A percentile compares a stretch with the other conserved stretches of the same genome.
These are phyloP conservation scores for Platismatia glauca DNA, from an alignment of 495 filamentous ascomycete genomes.

Conservation along the genomic window DNA sequence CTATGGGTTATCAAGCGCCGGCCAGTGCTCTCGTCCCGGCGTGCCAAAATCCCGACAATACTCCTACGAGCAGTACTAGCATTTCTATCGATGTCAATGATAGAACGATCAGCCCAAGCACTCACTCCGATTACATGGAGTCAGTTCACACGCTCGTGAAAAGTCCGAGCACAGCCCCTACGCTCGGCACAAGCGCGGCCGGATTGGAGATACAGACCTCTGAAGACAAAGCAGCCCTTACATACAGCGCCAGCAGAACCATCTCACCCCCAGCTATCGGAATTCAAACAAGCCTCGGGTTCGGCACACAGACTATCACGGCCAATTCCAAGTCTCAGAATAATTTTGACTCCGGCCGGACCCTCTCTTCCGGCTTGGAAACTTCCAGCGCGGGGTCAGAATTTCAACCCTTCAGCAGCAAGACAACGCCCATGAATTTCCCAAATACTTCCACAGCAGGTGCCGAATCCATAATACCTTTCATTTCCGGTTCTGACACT, in stretches of 20 bases:
- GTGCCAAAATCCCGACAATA: not conserved
- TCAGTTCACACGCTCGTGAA: not conserved
- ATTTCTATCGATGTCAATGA: not conserved
- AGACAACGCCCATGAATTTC: not conserved
- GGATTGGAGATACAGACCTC: not conserved
- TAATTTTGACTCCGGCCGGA: too few relatives aligned
- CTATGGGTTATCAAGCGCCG: too few relatives aligned
- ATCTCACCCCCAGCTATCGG: not conserved
- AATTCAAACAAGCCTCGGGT: not conserved
- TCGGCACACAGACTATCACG: not conserved
- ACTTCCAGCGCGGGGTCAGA: not conserved
- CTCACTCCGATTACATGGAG: not conserved
- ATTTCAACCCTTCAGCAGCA: not conserved
- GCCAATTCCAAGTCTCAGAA: not conserved
- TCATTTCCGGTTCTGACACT: not conserved
- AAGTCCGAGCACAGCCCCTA: not conserved
- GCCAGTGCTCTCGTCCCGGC: too few relatives aligned
- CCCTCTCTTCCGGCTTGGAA: not conserved
- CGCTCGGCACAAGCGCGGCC: not conserved
- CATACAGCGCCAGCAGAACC: not conserved
- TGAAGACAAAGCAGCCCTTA: not conserved
- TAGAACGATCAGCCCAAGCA: not conserved
- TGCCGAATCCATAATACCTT: not conserved
- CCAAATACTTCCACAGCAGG: not conserved
- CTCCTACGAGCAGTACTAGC: not conserved